Evolutionary conservation across 1,139 yeast genomes (phyloP).

Genomic region (Yamadazyma membranifaciens): DNA sequence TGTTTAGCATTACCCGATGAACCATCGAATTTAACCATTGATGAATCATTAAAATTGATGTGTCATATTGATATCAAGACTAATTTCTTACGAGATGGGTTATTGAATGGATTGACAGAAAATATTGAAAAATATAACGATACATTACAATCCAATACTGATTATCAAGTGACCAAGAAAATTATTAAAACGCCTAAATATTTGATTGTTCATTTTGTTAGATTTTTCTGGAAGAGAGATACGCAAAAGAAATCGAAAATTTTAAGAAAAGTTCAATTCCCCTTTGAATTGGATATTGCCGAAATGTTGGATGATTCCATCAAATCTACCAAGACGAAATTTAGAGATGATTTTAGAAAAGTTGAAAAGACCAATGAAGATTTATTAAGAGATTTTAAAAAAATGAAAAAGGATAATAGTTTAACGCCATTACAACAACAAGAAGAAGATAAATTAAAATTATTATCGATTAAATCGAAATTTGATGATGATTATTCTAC

Average conservation of each 20-base stretch:
- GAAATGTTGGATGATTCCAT: constrained; percentile 81
- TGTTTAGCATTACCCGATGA: constrained; percentile 55
- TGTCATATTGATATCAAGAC: constrained; percentile 88
- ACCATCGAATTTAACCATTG: constrained; percentile 30
- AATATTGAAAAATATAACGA: constrained; percentile 74
- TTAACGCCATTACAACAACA: constrained; percentile 41
- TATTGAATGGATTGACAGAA: constrained; percentile 72
- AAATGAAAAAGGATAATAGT: constrained; percentile 48
- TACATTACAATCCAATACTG: constrained; percentile 65
- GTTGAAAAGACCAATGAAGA: constrained; percentile 77
- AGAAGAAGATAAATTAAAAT: constrained; percentile 48
- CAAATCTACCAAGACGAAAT: constrained; percentile 61
- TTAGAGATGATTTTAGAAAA: constrained; percentile 75
- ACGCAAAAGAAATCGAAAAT: constrained; percentile 90
- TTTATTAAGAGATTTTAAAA: constrained; percentile 72
- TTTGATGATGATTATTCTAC: constrained; percentile 41
- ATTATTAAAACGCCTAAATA: constrained; percentile 84
- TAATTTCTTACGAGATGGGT: constrained; percentile 86
- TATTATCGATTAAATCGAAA: constrained; percentile 43
- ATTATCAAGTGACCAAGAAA: constrained; percentile 64
- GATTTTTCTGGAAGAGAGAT: constrained; percentile 95
- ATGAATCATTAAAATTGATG: constrained; percentile 67
- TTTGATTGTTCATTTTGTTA: constrained; percentile 85
- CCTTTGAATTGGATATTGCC: constrained; percentile 85
- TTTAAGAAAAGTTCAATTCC: constrained; percentile 90